Conservation (phyloP, 768 basidiomycete genomes). For the Lyophyllum semitale region DNA sequence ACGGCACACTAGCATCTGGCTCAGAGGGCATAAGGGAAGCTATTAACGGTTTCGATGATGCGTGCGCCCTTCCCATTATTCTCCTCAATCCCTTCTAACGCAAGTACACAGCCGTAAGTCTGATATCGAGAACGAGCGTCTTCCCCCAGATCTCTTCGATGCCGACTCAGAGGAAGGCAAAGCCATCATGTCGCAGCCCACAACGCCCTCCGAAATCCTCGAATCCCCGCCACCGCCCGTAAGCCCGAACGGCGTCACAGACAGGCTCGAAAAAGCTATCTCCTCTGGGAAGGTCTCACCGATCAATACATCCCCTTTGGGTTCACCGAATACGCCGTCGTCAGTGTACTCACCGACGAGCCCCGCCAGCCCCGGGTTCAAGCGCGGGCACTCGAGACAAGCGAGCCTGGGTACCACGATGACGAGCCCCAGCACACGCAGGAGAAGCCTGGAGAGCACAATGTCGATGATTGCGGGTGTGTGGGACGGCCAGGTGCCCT, state of each 20-base stretch:
- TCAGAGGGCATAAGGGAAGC: slow-evolving; percentile 95
- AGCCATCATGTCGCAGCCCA: slow-evolving; percentile 60
- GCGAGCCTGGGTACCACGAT: slow-evolving; percentile 92
- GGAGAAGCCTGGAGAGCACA: slow-evolving; percentile 93
- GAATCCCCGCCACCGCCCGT: slow-evolving; percentile 42
- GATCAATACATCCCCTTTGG: slow-evolving; percentile 29
- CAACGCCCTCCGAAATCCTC: slow-evolving; percentile 53
- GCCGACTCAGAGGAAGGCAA: slow-evolving; percentile 71
- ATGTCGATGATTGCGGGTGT: slow-evolving; percentile 94
- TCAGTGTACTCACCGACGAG: slow-evolving; percentile 38
- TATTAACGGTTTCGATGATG: slow-evolving; percentile 92
- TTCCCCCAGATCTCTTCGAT: slow-evolving; percentile 96
- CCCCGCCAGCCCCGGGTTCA: slow-evolving; percentile 51
- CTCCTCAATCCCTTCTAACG: not conserved
- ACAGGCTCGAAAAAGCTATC: slow-evolving; percentile 43
- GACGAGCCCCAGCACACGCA: slow-evolving; percentile 90
- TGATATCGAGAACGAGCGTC: slow-evolving; percentile 97
- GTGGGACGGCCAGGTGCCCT: slow-evolving; percentile 65
- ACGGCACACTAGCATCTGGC: slow-evolving; percentile 82
- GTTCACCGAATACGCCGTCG: slow-evolving; percentile 25
- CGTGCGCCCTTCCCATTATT: slow-evolving; percentile 58
- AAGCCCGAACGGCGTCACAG: slow-evolving; percentile 46
- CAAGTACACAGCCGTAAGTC: slow-evolving; percentile 73
- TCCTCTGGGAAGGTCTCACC: slow-evolving; percentile 29
- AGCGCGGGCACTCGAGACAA: slow-evolving; percentile 72